Conservation (phyloP, 2,329 filamentous ascomycete genomes). For the Beauveria medogensis region DNA sequence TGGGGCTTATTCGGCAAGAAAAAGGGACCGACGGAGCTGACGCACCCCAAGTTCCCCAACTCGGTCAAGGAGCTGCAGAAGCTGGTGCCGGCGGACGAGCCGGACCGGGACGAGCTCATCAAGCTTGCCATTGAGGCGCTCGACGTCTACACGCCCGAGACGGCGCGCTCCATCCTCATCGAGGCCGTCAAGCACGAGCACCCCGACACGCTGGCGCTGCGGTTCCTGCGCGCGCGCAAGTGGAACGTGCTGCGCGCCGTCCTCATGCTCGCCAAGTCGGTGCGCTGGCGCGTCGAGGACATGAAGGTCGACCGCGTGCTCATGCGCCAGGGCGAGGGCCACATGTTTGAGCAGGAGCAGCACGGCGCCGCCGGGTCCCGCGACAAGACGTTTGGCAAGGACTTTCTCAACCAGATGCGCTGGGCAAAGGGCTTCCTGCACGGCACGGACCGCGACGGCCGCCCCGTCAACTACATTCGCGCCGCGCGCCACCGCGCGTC, state of each 20-base stretch:
- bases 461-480: slow-evolving; percentile 73
- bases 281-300: slow-evolving; percentile 74
- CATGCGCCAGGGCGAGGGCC: slow-evolving; percentile 60
- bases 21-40: slow-evolving; percentile 50
- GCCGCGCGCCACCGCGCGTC: slow-evolving; percentile 67
- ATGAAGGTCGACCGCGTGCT: slow-evolving; percentile 80
- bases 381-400: slow-evolving; percentile 55
- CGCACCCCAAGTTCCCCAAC: slow-evolving; percentile 37
- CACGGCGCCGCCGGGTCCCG: slow-evolving; percentile 37
- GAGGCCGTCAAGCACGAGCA: slow-evolving; percentile 84
- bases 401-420: slow-evolving; percentile 70
- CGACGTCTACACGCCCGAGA: slow-evolving; percentile 62
- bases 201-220: slow-evolving; percentile 68
- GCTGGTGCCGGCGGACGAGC: slow-evolving; percentile 39
- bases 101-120: slow-evolving; percentile 82
- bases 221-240: slow-evolving; percentile 72
- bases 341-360: slow-evolving; percentile 49
- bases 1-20: slow-evolving; percentile 7
- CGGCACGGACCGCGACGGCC: slow-evolving; percentile 66
- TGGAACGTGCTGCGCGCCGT: slow-evolving; percentile 86
- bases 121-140: slow-evolving; percentile 74
- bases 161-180: slow-evolving; percentile 71
- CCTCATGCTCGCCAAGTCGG: slow-evolving; percentile 81
- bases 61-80: slow-evolving; percentile 25
- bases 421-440: slow-evolving; percentile 84